Conservation (phyloP, 2,329 filamentous ascomycete species). For the Alternaria alternata region DNA sequence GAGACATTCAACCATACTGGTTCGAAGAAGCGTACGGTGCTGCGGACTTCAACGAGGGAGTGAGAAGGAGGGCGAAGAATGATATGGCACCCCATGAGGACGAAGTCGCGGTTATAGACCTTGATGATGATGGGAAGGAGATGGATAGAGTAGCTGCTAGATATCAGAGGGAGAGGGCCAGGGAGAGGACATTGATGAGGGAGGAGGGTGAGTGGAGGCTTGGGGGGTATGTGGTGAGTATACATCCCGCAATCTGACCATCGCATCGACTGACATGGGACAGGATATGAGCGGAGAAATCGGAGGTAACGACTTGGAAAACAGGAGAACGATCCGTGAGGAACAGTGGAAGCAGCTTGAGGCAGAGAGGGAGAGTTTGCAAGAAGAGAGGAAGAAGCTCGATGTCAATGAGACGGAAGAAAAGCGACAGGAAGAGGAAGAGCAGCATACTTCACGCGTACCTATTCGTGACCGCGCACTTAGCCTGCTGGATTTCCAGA, state of each 20-base stretch:
- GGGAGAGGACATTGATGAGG: background rate
- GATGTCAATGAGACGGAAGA: background rate
- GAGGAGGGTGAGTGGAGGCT: background rate
- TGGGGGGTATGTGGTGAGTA: background rate
- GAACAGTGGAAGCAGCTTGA: background rate
- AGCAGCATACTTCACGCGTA: background rate
- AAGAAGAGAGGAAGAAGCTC: background rate
- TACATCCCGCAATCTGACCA: background rate
- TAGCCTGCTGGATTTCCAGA: background rate
- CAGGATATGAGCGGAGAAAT: background rate
- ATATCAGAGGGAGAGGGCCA: background rate
- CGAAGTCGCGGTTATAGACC: background rate
- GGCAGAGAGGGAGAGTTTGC: background rate
- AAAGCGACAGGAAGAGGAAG: background rate
- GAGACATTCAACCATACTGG: conserved; percentile 4
- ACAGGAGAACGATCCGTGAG: background rate
- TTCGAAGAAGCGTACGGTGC: background rate
- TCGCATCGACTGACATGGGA: background rate
- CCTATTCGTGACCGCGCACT: background rate
- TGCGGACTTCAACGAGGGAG: background rate
- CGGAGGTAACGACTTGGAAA: background rate
- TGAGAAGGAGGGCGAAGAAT: background rate
- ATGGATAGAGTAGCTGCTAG: background rate
- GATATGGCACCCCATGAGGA: background rate
- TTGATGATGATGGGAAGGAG: background rate